A percentile compares a stretch with the other conserved stretches of the same genome.
These are phyloP conservation scores for Raphanus hybrid DNA, from an alignment of 441 rosid species.

Conservation along the genomic window DNA sequence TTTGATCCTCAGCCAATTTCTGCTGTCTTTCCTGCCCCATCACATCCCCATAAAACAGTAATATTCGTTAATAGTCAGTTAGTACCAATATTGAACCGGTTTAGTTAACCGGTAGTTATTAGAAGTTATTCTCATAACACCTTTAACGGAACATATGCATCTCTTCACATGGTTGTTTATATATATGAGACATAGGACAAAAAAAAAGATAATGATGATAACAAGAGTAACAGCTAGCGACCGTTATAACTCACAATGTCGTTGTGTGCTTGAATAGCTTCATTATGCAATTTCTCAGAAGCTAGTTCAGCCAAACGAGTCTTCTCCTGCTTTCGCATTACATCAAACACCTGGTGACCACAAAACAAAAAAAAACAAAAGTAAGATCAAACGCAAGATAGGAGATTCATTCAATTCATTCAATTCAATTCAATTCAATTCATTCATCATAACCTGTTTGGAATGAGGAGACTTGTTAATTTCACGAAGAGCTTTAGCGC, in stretches of 20 bases:
- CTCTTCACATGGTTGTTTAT: no score
- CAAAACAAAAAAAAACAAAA: not conserved
- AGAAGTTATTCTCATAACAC: no score
- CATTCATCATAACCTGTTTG: constrained; percentile 42
- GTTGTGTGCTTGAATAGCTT: constrained; percentile 63
- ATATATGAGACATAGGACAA: no score
- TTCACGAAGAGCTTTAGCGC: constrained; percentile 57
- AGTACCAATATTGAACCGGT: no score
- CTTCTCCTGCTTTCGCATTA: constrained; percentile 89
- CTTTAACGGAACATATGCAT: no score
- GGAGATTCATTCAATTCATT: not conserved
- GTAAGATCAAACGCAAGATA: not conserved
- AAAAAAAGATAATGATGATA: no score
- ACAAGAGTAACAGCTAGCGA: no score
- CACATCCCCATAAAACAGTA: constrained; percentile 33
- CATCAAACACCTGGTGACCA: constrained; percentile 68
- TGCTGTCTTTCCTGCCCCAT: constrained; percentile 80
- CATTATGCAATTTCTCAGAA: constrained; percentile 68
- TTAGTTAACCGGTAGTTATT: no score
- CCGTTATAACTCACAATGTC: constrained; percentile 58
- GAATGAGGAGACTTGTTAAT: constrained; percentile 8
- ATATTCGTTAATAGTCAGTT: not conserved
- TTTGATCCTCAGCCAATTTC: constrained; percentile 82
- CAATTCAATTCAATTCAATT: no score
- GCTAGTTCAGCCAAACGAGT: constrained; percentile 66